Conservation (phyloP, 1,139 yeast genomes). For the Scheffersomyces illinoinensis region DNA sequence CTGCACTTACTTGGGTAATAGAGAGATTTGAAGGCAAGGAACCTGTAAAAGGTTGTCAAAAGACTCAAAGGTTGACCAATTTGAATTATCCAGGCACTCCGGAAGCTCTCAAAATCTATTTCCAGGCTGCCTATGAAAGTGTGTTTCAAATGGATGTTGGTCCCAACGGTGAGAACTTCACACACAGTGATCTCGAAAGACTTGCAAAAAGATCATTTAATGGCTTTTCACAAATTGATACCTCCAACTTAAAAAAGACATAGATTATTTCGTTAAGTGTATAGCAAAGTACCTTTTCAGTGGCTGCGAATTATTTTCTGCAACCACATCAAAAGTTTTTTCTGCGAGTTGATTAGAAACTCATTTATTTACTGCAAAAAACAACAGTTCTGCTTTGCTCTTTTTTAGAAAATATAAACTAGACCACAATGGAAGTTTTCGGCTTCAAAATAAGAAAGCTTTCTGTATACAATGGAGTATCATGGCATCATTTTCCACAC, state of each 20-base stretch:
- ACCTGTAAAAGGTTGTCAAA: conserved; percentile 8
- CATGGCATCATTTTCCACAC: conserved; percentile 31
- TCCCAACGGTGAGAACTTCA: conserved; percentile 1
- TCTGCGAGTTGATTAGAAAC: not conserved
- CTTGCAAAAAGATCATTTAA: not conserved
- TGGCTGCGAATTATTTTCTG: not conserved
- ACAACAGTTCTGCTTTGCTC: not conserved
- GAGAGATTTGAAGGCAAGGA: conserved; percentile 10
- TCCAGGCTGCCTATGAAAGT: not conserved
- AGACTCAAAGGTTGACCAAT: not conserved
- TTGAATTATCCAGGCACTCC: conserved; percentile 1
- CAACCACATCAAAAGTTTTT: not conserved
- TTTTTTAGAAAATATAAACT: not conserved
- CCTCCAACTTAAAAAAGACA: not conserved
- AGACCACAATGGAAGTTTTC: not conserved
- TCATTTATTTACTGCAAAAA: not conserved
- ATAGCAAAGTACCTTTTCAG: no score
- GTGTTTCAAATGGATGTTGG: conserved; percentile 1
- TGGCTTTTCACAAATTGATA: not conserved
- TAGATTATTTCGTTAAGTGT: not conserved
- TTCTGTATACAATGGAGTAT: conserved; percentile 7
- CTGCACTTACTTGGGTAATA: conserved; percentile 16
- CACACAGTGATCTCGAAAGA: not conserved
- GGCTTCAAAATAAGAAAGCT: conserved; percentile 11
- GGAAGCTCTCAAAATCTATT: not conserved